phyloP scores from a whole-genome alignment of 176 grass and related monocot species.

The Bromus sterilis region DNA sequence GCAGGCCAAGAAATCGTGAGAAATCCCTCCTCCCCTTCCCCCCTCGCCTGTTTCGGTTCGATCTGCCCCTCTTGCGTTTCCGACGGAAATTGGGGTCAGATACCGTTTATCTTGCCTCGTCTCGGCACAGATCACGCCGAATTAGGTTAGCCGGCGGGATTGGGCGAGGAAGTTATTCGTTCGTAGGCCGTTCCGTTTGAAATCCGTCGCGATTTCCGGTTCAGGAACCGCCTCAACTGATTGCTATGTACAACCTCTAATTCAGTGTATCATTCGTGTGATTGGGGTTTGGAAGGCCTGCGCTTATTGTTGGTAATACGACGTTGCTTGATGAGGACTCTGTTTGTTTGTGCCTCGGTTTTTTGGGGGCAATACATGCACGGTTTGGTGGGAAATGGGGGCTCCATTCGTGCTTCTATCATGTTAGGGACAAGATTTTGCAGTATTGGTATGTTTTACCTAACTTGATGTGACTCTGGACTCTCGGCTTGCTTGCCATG shows the following conservation, averaged over 20 bases:
- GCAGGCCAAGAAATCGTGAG: conserved; percentile 84
- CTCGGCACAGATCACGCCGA: neutral
- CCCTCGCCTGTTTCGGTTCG: neutral
- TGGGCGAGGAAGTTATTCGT: neutral
- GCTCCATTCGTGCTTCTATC: neutral
- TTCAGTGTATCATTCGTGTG: neutral
- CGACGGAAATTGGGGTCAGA: neutral
- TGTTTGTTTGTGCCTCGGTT: neutral
- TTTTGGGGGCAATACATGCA: neutral
- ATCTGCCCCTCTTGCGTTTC: conserved; percentile 1
- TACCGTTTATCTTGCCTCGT: neutral
- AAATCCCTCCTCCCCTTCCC: neutral
- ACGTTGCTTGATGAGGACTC: neutral
- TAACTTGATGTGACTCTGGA: neutral
- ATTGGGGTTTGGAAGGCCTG: neutral
- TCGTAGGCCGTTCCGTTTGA: neutral
- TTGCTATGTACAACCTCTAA: neutral
- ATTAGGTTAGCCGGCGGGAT: neutral
- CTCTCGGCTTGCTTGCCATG: neutral
- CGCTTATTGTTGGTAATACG: neutral
- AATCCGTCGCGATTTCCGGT: neutral
- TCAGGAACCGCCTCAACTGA: neutral
- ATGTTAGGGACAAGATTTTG: neutral
- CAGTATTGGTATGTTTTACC: neutral
- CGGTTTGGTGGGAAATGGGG: neutral